A percentile compares a stretch with the other conserved stretches of the same genome.
phyloP scores from a whole-genome alignment of 164 flowering plant genomes.

The Protea cynaroides region DNA sequence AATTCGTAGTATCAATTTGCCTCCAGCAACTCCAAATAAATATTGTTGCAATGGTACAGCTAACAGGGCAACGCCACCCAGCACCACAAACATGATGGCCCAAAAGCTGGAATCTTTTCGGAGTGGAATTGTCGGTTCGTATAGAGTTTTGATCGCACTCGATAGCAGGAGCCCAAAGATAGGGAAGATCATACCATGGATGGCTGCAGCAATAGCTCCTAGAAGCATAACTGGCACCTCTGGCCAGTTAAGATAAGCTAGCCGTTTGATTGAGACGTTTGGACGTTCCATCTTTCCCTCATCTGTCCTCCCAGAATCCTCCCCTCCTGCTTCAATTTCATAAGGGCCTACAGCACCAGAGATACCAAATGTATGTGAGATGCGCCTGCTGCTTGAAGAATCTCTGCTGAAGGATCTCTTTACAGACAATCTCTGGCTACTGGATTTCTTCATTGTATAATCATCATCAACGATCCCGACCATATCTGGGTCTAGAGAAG shows the following conservation, averaged over 20 bases:
- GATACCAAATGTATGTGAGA: slow-evolving; percentile 16
- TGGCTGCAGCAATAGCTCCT: slow-evolving; percentile 40
- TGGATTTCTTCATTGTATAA: slow-evolving; percentile 8
- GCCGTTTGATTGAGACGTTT: slow-evolving; percentile 30
- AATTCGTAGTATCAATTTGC: slow-evolving; percentile 44
- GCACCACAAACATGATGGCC: slow-evolving; percentile 34
- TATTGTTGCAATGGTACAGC: slow-evolving; percentile 38
- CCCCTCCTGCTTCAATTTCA: slow-evolving; percentile 15
- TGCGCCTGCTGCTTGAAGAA: slow-evolving; percentile 28
- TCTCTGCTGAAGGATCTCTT: slow-evolving; percentile 32
- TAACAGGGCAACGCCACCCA: slow-evolving; percentile 23
- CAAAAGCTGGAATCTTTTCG: slow-evolving; percentile 42
- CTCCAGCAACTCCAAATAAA: slow-evolving; percentile 66
- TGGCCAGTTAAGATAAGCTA: slow-evolving; percentile 51
- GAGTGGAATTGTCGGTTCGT: slow-evolving; percentile 31
- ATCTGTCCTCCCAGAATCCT: slow-evolving; percentile 8
- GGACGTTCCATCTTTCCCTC: slow-evolving; percentile 6
- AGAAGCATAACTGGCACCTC: slow-evolving; percentile 44
- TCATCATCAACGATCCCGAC: slow-evolving; percentile 10
- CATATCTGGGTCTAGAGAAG: slow-evolving; percentile 2
- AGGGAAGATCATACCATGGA: slow-evolving; percentile 49
- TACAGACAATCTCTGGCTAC: slow-evolving; percentile 25
- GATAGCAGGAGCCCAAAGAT: slow-evolving; percentile 50
- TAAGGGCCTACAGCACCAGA: slow-evolving; percentile 20
- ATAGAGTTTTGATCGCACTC: slow-evolving; percentile 41